Evolutionary conservation across 2,329 filamentous ascomycete species (phyloP), one percentile per base, ranked within the genome.

Genomic region (Fusarium pseudonygamai): DNA sequence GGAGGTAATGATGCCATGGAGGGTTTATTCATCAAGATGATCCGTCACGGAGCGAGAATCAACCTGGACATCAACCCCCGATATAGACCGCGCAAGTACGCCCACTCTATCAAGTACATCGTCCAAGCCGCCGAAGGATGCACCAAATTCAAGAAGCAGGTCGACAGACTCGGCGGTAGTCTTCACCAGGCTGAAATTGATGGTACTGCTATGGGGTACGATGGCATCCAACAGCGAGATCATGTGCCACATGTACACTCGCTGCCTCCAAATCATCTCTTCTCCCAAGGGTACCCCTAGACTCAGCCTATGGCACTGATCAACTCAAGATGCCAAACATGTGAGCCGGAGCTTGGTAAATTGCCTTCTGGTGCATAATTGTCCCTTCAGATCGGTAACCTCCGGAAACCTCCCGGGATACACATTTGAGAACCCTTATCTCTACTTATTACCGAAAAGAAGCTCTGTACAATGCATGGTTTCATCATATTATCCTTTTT

Each of bases 51-150:
- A 14, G 67, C 67, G 3, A n/a, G 42, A 11, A 37, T 70, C 11
- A 70, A 70, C 39, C 24, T 60, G 16, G 49, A 70, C 16, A 26
- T 56, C 28, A 70, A 69, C 18, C 6, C 14, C 15, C 9, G 30
- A 16, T 30, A 52, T 26, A 43, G 34, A 7, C 47, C 56, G 7
- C 26, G 18, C 24, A 26, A 18, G 22, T 64, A 50, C 9, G 20
- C 36, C 11, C 57, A 55, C 32, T 69, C 66, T 9, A 52, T 69
- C 49, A 45, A 32, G 30, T 50, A 43, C 28, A 50, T 46, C 9
- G 45, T 22, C 13, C n/a, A 50, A 26, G 22, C 15, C 13, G 32
- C 62, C 18, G 8, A 7, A 12, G 28, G 49, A 32, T 46, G 45
- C 24, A 7, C 13, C 20, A 24, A 11, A 8, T 52, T 67, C 53